Conservation (phyloP, 208 protist genomes). For the Leptomonas pyrrhocoris region DNA sequence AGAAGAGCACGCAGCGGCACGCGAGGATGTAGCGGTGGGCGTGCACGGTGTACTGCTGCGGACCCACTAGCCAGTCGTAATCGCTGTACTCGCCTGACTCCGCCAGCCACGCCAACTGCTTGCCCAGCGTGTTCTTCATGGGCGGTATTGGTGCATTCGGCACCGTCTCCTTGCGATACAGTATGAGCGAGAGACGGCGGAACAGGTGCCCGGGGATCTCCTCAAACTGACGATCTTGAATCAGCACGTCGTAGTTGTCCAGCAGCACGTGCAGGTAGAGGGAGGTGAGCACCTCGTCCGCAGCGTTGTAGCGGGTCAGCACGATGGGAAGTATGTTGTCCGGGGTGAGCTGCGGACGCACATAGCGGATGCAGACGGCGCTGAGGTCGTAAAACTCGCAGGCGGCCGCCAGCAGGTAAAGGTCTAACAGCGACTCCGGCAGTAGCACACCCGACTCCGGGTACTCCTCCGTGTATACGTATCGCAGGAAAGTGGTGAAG, state of each 20-base stretch:
- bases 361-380: conserved; percentile 68
- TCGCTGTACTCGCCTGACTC: conserved; percentile 89
- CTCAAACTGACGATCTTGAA: conserved; percentile 87
- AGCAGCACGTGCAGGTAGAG: conserved; percentile 84
- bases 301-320: conserved; percentile 84
- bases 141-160: conserved; percentile 64
- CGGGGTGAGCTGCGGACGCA: conserved; percentile 70
- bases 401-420: conserved; percentile 78
- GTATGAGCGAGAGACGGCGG: conserved; percentile 85
- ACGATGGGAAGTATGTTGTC: conserved; percentile 89
- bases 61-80: conserved; percentile 75
- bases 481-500: conserved; percentile 84
- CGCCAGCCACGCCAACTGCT: conserved; percentile 79
- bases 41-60: conserved; percentile 68
- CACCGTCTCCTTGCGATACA: conserved; percentile 69
- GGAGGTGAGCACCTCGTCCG: conserved; percentile 81
- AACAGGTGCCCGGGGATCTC: conserved; percentile 91
- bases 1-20: conserved; percentile 81
- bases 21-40: conserved; percentile 87
- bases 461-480: conserved; percentile 88
- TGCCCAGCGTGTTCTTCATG: conserved; percentile 77
- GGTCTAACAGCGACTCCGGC: conserved; percentile 78
- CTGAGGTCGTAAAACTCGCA: conserved; percentile 88
- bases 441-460: conserved; percentile 77
- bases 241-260: conserved; percentile 86